phyloP scores from a whole-genome alignment of 2,329 filamentous ascomycete species.

The Fusarium euwallaceae region DNA sequence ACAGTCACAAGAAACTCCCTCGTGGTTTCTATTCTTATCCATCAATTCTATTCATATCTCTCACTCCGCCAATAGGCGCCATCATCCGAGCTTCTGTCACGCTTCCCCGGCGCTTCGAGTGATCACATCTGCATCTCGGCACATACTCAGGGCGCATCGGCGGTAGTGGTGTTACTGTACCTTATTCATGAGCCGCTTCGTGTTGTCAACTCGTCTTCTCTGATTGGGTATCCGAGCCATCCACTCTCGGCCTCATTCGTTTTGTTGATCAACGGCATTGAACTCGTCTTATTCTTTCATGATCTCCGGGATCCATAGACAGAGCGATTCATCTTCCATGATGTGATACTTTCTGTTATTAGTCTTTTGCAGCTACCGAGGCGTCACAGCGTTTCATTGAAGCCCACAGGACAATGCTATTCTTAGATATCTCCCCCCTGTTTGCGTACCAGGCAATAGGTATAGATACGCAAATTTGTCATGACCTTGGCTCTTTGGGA shows the following conservation, averaged over 20 bases:
- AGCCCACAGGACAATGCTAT: conserved; percentile 6
- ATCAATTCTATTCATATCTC: conserved; percentile 1
- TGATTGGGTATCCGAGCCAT: conserved; percentile 33
- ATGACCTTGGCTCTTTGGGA: not conserved
- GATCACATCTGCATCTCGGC: conserved; percentile 28
- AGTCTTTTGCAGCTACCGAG: not conserved
- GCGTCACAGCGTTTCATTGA: conserved; percentile 13
- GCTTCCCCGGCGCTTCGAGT: conserved; percentile 19
- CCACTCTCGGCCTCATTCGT: not conserved
- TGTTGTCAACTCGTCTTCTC: conserved; percentile 27
- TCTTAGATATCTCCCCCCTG: not conserved
- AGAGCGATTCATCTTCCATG: conserved; percentile 6
- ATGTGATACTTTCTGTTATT: not conserved
- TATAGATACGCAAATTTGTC: not conserved
- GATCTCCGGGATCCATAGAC: conserved; percentile 4
- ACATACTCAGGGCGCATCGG: conserved; percentile 16
- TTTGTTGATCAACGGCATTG: conserved; percentile 24
- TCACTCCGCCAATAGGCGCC: conserved; percentile 13
- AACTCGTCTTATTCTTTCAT: conserved; percentile 25
- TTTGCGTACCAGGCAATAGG: not conserved
- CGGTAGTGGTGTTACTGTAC: not conserved
- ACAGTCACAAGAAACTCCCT: not conserved
- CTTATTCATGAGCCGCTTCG: conserved; percentile 16
- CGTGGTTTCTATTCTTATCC: conserved; percentile 8
- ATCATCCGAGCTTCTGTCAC: not conserved